phyloP scores from a whole-genome alignment of 306 rosid genomes.

The Phaseolus lunatus region DNA sequence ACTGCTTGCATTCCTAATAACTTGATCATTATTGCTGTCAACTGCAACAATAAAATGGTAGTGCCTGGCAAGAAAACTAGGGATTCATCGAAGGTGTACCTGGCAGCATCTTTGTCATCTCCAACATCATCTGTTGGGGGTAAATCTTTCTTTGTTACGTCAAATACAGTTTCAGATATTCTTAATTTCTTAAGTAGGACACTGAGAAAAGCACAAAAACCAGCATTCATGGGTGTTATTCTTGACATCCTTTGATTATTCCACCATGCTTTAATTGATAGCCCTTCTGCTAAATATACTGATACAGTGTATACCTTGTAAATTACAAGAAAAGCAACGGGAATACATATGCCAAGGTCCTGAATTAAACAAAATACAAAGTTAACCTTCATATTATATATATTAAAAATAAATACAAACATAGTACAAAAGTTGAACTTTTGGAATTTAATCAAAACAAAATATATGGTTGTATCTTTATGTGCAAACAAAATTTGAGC shows the following conservation, averaged over 20 bases:
- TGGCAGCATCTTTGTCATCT: constrained; percentile 22
- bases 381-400: not conserved
- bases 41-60: constrained; percentile 60
- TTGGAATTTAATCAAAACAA: not conserved
- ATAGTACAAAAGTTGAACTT: not conserved
- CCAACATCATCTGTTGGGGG: constrained; percentile 4
- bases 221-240: constrained; percentile 52
- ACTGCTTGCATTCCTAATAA: constrained; percentile 33
- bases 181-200: constrained; percentile 51
- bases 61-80: constrained; percentile 62
- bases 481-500: too few species aligned
- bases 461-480: too few species aligned
- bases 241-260: constrained; percentile 68
- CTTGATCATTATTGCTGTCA: constrained; percentile 44
- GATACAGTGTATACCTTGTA: constrained; percentile 38
- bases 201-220: constrained; percentile 55
- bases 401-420: not conserved
- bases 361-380: constrained; percentile 13
- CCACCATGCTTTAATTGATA: constrained; percentile 76
- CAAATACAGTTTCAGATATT: constrained; percentile 55
- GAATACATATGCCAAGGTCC: constrained; percentile 51
- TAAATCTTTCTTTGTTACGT: constrained; percentile 63
- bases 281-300: constrained; percentile 48
- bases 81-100: constrained; percentile 62
- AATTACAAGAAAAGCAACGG: constrained; percentile 35